Evolutionary conservation across 2,329 filamentous ascomycete genomes (phyloP), one percentile per base, ranked within the genome.

Genomic region (Simplicillium sp.): DNA sequence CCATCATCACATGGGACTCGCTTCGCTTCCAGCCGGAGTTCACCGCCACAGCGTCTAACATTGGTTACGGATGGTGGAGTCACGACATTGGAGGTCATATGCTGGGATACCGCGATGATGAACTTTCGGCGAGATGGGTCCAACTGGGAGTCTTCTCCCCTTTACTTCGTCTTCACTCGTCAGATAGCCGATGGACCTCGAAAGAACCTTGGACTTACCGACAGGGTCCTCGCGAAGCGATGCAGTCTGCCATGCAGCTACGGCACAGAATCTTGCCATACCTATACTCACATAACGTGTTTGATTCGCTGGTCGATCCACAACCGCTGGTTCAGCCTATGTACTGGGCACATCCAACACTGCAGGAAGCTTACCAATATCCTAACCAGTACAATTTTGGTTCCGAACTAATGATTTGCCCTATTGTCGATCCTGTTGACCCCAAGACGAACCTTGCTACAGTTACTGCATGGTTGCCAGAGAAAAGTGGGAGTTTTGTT

Each of bases 11-110:
- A 0, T 82, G 78, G 78, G 69, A 64, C 0, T 77, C 72, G 1
- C 64, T 82, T n/a, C 54, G 67, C 14, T 82, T 82, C 57, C 78
- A 82, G 52, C 77, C 78, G 7, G 77, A 82, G 50, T 82, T 82
- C 50, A 82, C 78, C 7, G 20, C 20, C 6, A 25, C 20, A 25
- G 20, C 20, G 5, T 25, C 20, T 25, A 82, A 82, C 54, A 78
- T 82, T 44, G 78, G 78, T 1, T 82, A 77, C 46, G 78, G 77
- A 2, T 82, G 77, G 77, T 82, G 78, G 78, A 77, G 72, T 38
- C 77, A 82, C 53, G 78, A 82, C 46, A 79, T 82, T 20, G 78
- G 78, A n/a, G 78, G 78, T 0, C 78, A 82, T 51, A 71, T 74
- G 48, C 53, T 57, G 2, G 78, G 78, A 4, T 58, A 57, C 32